Evolutionary conservation across 2,329 filamentous ascomycete genomes (phyloP).

Genomic region (Claviceps sorghi): DNA sequence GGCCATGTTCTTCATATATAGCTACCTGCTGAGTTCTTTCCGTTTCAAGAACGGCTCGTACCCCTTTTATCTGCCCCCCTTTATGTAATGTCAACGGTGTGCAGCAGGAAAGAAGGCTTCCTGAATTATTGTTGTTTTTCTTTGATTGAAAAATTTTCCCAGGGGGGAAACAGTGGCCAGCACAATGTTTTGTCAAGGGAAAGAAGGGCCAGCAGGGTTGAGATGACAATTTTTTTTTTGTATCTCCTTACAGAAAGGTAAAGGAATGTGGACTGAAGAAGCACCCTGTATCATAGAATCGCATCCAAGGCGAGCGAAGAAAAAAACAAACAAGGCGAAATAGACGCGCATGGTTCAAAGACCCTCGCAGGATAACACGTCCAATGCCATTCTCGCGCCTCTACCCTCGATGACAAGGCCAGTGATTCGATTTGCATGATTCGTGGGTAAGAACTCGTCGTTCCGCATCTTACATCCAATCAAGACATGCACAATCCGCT

Average conservation of each 20-base stretch:
- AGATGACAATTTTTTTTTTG: background rate
- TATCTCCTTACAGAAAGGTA: background rate
- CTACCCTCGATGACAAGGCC: no score
- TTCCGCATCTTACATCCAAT: background rate
- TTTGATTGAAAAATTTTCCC: background rate
- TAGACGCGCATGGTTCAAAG: background rate
- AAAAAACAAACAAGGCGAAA: background rate
- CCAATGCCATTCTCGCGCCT: no score
- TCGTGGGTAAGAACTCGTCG: background rate
- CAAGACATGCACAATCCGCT: background rate
- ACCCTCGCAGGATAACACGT: no score
- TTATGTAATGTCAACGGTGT: slow-evolving; percentile 35
- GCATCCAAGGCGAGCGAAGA: background rate
- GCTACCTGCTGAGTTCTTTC: slow-evolving; percentile 88
- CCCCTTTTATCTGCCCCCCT: slow-evolving; percentile 86
- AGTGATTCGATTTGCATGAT: no score
- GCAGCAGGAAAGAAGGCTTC: background rate
- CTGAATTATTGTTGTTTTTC: background rate
- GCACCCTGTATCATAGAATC: background rate
- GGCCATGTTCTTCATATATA: slow-evolving; percentile 72
- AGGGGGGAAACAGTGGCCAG: background rate
- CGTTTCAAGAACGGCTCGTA: slow-evolving; percentile 89
- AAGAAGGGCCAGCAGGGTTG: background rate
- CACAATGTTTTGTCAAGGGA: background rate
- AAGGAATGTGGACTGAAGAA: background rate